phyloP scores from a whole-genome alignment of 352 stramenopile genomes.

The Pythium pyrilobum region DNA sequence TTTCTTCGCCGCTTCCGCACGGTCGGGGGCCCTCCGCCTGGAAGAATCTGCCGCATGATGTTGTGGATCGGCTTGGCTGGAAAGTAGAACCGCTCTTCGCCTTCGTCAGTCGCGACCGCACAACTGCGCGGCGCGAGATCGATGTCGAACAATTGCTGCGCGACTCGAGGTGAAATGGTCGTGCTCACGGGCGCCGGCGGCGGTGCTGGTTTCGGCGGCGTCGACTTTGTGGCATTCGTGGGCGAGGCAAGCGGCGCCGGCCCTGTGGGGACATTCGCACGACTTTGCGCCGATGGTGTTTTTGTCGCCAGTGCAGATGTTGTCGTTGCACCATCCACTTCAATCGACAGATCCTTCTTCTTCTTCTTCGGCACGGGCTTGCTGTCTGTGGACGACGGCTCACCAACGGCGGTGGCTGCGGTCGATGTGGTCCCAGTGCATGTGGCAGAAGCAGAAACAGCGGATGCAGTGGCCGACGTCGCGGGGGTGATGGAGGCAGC shows the following conservation, averaged over 20 bases:
- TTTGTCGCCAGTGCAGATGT: background rate
- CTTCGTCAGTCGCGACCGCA: slow-evolving; percentile 27
- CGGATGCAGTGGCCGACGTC: no score
- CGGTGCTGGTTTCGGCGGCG: background rate
- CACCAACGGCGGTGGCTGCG: no score
- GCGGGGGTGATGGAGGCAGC: no score
- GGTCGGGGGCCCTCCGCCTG: slow-evolving; percentile 3
- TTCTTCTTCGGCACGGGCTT: background rate
- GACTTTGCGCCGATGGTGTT: background rate
- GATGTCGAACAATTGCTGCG: slow-evolving; percentile 65
- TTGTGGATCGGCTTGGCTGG: slow-evolving; percentile 60
- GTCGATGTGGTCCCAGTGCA: no score
- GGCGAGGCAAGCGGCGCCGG: no score
- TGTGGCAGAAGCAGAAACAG: no score
- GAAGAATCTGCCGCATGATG: slow-evolving; percentile 61
- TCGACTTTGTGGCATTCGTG: no score
- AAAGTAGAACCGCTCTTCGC: slow-evolving; percentile 77
- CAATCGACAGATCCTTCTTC: slow-evolving; percentile 15
- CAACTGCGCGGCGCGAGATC: slow-evolving; percentile 52
- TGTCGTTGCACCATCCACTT: background rate
- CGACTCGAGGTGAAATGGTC: slow-evolving; percentile 46
- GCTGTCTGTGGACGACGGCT: background rate
- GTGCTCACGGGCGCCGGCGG: background rate
- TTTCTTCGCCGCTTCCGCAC: slow-evolving; percentile 3
- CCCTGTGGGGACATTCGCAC: no score